Evolutionary conservation across 345 rosid genomes (phyloP).

Genomic region (Boechera retrofracta): DNA sequence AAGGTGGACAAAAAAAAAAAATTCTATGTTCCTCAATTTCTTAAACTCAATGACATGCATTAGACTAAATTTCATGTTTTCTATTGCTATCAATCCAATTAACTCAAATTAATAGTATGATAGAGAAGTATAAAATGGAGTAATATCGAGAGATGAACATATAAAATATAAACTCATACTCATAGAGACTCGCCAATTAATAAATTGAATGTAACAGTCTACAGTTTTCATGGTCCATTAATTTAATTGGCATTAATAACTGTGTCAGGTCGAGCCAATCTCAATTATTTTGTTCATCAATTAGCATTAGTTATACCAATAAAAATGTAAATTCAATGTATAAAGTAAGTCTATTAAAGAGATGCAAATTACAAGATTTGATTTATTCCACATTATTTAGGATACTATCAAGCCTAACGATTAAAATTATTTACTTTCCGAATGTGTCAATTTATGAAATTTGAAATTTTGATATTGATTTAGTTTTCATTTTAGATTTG

Average conservation of each 20-base stretch:
- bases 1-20: background rate
- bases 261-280: slow-evolving; percentile 36
- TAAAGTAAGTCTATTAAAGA: background rate
- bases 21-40: too few relatives aligned
- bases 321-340: background rate
- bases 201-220: slow-evolving; percentile 28
- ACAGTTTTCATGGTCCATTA: slow-evolving; percentile 31
- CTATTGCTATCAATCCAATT: background rate
- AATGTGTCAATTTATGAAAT: too few relatives aligned
- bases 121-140: background rate
- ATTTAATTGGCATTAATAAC: slow-evolving; percentile 32
- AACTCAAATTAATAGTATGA: background rate
- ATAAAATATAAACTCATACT: background rate
- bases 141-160: slow-evolving; percentile 5
- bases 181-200: slow-evolving; percentile 16
- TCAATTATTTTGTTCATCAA: slow-evolving; percentile 15
- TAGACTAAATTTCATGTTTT: background rate
- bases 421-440: too few relatives aligned
- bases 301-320: background rate
- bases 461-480: too few relatives aligned
- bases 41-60: too few relatives aligned
- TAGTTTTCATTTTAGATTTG: too few relatives aligned
- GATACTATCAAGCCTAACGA: too few relatives aligned
- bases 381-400: too few relatives aligned
- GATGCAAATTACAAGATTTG: background rate